phyloP scores from a whole-genome alignment of 176 grass and related monocot genomes.

The Tuctoria greenei region DNA sequence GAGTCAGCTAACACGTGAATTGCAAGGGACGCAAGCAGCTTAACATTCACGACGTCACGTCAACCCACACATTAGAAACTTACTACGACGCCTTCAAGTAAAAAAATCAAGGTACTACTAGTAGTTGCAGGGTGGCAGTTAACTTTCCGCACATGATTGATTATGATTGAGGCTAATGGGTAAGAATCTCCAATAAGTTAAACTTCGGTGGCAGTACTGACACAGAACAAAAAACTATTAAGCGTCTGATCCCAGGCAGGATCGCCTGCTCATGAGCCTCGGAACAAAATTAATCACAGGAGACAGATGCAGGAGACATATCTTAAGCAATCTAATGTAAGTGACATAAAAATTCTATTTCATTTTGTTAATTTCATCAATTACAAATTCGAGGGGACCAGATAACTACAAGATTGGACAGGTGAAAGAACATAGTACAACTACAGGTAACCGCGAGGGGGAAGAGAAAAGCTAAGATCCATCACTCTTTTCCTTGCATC shows the following conservation, averaged over 20 bases:
- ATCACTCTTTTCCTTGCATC: conserved; percentile 50
- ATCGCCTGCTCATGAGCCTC: conserved; percentile 19
- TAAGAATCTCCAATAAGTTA: conserved; percentile 51
- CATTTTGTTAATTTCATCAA: conserved; percentile 49
- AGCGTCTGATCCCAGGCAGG: conserved; percentile 40
- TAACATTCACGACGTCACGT: not conserved
- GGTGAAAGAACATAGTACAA: conserved; percentile 43
- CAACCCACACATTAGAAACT: conserved; percentile 16
- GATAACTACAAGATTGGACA: conserved; percentile 47
- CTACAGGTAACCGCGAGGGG: conserved; percentile 22
- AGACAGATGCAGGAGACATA: conserved; percentile 29
- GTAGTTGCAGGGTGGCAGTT: conserved; percentile 4
- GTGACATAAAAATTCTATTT: conserved; percentile 23
- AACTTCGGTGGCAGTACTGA: conserved; percentile 29
- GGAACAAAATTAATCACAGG: conserved; percentile 19
- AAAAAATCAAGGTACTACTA: not conserved
- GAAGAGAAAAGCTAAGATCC: conserved; percentile 38
- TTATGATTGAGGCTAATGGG: conserved; percentile 51
- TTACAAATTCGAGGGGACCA: conserved; percentile 44
- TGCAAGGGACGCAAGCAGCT: not conserved
- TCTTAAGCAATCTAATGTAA: conserved; percentile 4
- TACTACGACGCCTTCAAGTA: not conserved
- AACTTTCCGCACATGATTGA: conserved; percentile 46
- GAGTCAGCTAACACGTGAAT: not conserved
- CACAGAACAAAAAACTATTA: conserved; percentile 35